Conservation (phyloP, 2,329 filamentous ascomycete species). For the Curvularia sp. region DNA sequence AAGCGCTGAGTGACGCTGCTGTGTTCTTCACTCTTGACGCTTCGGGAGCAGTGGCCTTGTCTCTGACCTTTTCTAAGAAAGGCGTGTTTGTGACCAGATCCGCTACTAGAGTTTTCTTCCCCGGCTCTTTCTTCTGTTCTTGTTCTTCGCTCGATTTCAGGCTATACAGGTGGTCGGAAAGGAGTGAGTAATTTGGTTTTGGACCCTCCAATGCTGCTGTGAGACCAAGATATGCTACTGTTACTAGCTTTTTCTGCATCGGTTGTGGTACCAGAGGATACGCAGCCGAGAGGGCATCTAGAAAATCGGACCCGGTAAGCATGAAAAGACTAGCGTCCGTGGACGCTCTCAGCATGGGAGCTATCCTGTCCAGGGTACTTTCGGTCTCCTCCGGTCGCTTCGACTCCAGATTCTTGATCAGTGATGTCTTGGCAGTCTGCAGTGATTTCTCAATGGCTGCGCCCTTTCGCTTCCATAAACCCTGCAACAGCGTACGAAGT, state of each 20-base stretch:
- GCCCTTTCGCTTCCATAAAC: slow-evolving; percentile 62
- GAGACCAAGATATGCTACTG: slow-evolving; percentile 77
- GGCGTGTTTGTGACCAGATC: slow-evolving; percentile 84
- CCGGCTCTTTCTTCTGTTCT: slow-evolving; percentile 56
- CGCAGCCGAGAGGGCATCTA: slow-evolving; percentile 75
- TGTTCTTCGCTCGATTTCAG: slow-evolving; percentile 75
- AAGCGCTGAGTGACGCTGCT: slow-evolving; percentile 66
- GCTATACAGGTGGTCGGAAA: slow-evolving; percentile 84
- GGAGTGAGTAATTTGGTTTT: slow-evolving; percentile 73
- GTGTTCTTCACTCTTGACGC: slow-evolving; percentile 66
- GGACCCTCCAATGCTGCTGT: slow-evolving; percentile 71
- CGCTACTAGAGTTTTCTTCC: slow-evolving; percentile 70
- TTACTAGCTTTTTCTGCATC: slow-evolving; percentile 72
- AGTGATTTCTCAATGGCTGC: slow-evolving; percentile 63
- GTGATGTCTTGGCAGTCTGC: slow-evolving; percentile 65
- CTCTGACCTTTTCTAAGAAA: slow-evolving; percentile 69
- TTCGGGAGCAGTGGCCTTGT: slow-evolving; percentile 59
- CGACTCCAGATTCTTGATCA: slow-evolving; percentile 70
- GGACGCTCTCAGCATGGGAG: slow-evolving; percentile 69
- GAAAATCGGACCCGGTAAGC: slow-evolving; percentile 84
- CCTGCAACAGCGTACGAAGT: slow-evolving; percentile 57
- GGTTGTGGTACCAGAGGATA: slow-evolving; percentile 69
- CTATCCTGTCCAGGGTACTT: slow-evolving; percentile 64
- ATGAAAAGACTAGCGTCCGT: slow-evolving; percentile 67
- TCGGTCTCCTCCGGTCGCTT: slow-evolving; percentile 66